Base-by-base conservation (phyloP, 2,329 filamentous ascomycete genomes). In the Rutstroemia sydowiana region DNA sequence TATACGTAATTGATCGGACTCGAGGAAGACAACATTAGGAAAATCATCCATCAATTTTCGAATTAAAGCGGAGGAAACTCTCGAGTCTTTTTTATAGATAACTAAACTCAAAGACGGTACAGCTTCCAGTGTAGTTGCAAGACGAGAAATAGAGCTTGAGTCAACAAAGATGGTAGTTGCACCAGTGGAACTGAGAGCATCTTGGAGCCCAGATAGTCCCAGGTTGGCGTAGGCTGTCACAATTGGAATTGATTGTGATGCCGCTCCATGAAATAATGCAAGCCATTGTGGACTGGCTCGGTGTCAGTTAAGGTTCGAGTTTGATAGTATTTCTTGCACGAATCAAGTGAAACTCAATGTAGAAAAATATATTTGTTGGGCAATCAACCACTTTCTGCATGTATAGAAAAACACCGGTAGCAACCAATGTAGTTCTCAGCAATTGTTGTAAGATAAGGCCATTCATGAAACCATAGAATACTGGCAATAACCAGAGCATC, bases 141-240 rank as follows among this genome's bases (percentile, higher is more conserved):
- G 81, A n/a, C n/a, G n/a, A n/a, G n/a, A n/a, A n/a, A n/a, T n/a
- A n/a, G n/a, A n/a, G 60, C 86, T 81, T 7, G 89, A 85, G 65
- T 96, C 91, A 57, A 88, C 79, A 71, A 90, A 95, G 75, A 95
- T 92, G 68, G 85, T 84, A 61, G 81, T 82, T 49, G 88, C 85
- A 56, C 82, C 74, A 48, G 88, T 93, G 71, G 95, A 86, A 28
- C 82, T 75, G 56, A 96, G 79, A 2, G 89, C 93, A 73, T 93
- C 88, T 71, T 84, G 82, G 57, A 95, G 79, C 39, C 90, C 91
- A 57, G 82, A 81, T 63, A 88, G 79, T 52, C 91, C 91, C 42
- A 96, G 82, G 16, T 89, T 95, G 68, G 95, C 91, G 70, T 95
- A 95, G 45, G 91, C 89, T 36, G 92, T 97, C 45, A 95, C 91